Percentiles rank a stretch among this genome's conserved stretches.
These are phyloP conservation scores for Parsonsia alboflavescens DNA, from an alignment of 257 asterid genomes.

Conservation along the genomic window DNA sequence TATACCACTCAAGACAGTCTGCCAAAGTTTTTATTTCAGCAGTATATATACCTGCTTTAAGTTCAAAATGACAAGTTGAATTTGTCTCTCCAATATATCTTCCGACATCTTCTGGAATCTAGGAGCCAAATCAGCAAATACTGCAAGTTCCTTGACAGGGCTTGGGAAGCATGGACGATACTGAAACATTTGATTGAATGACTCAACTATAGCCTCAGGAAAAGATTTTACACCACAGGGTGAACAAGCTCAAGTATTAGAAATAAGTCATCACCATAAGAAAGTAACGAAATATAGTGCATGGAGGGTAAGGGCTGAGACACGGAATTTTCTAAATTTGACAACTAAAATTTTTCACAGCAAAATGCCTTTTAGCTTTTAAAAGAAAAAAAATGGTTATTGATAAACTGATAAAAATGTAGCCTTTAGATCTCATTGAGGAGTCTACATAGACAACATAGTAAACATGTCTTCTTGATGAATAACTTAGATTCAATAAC, in stretches of 20 bases:
- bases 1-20: not conserved
- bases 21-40: not conserved
- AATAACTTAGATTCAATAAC: not conserved
- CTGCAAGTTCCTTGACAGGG: constrained; percentile 65
- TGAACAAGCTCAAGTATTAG: not conserved
- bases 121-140: constrained; percentile 92
- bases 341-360: not conserved
- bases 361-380: not conserved
- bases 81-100: constrained; percentile 71
- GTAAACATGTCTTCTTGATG: not conserved
- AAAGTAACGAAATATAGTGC: not conserved
- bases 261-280: not conserved
- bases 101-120: constrained; percentile 78
- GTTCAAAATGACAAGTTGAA: constrained; percentile 65
- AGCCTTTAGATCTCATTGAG: not conserved
- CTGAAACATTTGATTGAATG: constrained; percentile 42
- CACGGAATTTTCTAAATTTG: not conserved
- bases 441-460: not conserved
- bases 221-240: not conserved
- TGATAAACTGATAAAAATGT: not conserved
- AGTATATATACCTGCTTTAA: constrained; percentile 59
- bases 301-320: not conserved
- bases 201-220: constrained; percentile 3
- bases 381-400: not conserved
- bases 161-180: constrained; percentile 84